Evolutionary conservation across 2,329 filamentous ascomycete genomes (phyloP), one percentile per base, ranked within the genome.

Genomic region (Botrytis squamosa): DNA sequence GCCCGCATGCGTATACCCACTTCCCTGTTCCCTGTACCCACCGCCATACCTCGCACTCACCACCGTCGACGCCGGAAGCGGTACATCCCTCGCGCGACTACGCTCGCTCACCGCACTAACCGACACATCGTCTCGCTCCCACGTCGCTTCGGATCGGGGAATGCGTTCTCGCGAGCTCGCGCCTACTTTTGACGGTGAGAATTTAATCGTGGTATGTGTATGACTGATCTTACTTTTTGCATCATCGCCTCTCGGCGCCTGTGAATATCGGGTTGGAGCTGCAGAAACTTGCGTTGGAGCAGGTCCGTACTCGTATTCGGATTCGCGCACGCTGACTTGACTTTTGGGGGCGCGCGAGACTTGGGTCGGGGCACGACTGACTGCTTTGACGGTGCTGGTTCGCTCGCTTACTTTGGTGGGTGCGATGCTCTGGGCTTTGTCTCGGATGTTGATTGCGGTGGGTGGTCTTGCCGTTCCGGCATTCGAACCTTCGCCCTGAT

Each of bases 11-110:
- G 59, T 66, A 20, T 72, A 72, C 10, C 70, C 70, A n/a, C 3
- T 12, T 4, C 60, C 70, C 38, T 66, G 60, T 40, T 72, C 70
- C 36, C 70, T 1, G 14, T 66, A 72, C 0, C 70, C 78, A 52
- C 74, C 60, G 0, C 64, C 60, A 44, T 66, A 65, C 22, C 63
- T 20, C 29, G 63, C 71, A 16, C 71, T 69, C 3, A 68, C 52
- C 3, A 69, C 64, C 52, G 71, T 72, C 22, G 38, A 49, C 2
- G 42, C 42, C 12, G 77, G 76, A 10, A 79, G 70, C 7, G 77
- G 75, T 1, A 78, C 72, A 22, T 71, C 64, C 25, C 77, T 73
- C 4, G 77, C 75, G 0, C 65, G 65, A 68, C 36, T 42, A 2
- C 65, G 33, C 0, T 67, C 65, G 16, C 46, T 57, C 2, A 55